phyloP scores from a whole-genome alignment of 306 rosid species.

The Dryas drummondii region DNA sequence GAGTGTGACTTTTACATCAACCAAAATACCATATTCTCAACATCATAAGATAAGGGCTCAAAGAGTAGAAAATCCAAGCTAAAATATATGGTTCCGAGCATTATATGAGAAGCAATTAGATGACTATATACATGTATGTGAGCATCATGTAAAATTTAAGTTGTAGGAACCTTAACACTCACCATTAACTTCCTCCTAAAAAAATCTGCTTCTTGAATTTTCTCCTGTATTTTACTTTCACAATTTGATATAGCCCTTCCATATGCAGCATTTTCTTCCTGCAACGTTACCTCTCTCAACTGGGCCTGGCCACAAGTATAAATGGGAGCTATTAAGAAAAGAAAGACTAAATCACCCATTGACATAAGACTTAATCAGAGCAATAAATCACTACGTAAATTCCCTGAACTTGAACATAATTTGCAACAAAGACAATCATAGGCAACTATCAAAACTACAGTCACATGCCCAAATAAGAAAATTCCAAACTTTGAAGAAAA shows the following conservation, averaged over 20 bases:
- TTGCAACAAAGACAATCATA: not conserved
- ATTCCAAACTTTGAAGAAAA: not conserved
- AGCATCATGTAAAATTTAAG: not conserved
- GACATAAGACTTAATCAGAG: not conserved
- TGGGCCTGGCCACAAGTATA: slow-evolving; percentile 54
- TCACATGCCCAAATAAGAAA: not conserved
- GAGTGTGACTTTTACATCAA: not conserved
- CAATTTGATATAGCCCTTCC: slow-evolving; percentile 59
- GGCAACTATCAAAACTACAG: not conserved
- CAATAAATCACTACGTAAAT: not conserved
- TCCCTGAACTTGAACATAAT: not conserved
- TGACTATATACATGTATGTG: not conserved
- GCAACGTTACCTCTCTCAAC: slow-evolving; percentile 69
- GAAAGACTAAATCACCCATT: not conserved
- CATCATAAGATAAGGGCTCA: not conserved
- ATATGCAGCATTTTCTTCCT: slow-evolving; percentile 76
- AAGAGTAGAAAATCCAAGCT: no score
- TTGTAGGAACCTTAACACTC: slow-evolving; percentile 18
- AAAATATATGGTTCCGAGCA: not conserved
- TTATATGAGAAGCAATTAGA: not conserved
- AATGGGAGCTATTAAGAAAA: not conserved
- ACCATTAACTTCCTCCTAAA: slow-evolving; percentile 63
- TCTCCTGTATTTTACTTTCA: slow-evolving; percentile 68
- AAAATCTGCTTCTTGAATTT: slow-evolving; percentile 52
- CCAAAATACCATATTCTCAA: not conserved